Base-by-base conservation (phyloP, 192 early-diverging fungal species). In the Lunasporangiospora selenospora region DNA sequence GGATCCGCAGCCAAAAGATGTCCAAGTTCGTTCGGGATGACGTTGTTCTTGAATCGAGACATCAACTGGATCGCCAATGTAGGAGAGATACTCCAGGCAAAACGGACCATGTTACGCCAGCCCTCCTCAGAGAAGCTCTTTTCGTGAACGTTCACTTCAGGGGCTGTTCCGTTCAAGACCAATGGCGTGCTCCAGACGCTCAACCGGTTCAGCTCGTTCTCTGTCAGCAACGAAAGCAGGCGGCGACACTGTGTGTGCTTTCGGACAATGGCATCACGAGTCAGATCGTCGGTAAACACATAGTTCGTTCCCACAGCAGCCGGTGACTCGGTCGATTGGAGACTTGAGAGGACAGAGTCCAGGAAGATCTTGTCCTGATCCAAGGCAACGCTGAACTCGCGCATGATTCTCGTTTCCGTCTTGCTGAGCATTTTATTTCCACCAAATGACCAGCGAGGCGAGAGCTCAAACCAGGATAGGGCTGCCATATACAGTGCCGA, bases 61-160 rank as follows among this genome's bases (percentile, higher is more conserved):
- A 82, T 62, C 31, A 98, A 73, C 41, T 92, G 91, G 27, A 98
- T 71, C 4, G 96, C 92, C 6, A 98, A 65, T 5, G 65, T 70
- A 10, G 97, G 92, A 24, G 88, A 85, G 15, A 93, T 79, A 11
- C 75, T 76, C 97, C 97, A 99, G 3, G 95, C 92, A 57, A 87
- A 88, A 12, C 76, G 76, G 15, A 95, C 81, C 51, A 89, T 80
- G 18, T 77, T 75, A 36, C 83, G 80, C 95, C 95, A 99, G 13
- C 83, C 81, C 34, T 89, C 86, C 51, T 71, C 67, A 29, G 67
- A 71, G 57, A 77, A 48, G 53, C 55, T 58, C 57, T 66, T 71
- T 46, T 71, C 75, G 9, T 62, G 53, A 2, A 56, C 23, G 18
- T 56, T 62, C 23, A 58, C 36, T 13, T 32, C 45, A 32, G 58